Percentiles rank a stretch among this genome's conserved stretches.
These are phyloP conservation scores for Lactarius deliciosus DNA, from an alignment of 768 basidiomycete genomes.

Conservation along the genomic window DNA sequence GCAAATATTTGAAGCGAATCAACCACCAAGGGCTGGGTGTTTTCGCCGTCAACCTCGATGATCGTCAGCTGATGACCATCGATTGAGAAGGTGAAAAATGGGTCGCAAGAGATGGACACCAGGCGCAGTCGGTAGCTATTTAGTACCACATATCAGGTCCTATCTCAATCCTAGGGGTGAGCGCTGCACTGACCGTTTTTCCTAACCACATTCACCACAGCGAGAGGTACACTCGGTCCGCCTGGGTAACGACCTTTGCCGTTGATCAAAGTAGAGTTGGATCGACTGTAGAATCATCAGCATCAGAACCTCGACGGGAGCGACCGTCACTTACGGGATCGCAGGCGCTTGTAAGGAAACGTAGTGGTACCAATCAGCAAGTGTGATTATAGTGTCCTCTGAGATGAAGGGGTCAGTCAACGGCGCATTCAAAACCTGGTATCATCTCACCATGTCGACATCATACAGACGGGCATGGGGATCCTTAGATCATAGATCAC, in stretches of 20 bases:
- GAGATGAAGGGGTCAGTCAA: neutral
- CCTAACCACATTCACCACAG: conserved; percentile 22
- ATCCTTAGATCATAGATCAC: conserved; percentile 34
- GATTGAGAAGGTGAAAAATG: conserved; percentile 23
- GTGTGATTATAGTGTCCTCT: conserved; percentile 32
- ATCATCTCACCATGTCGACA: conserved; percentile 31
- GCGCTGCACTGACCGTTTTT: conserved; percentile 13
- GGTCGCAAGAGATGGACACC: conserved; percentile 20
- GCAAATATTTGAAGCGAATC: conserved; percentile 33
- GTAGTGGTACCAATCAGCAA: conserved; percentile 23
- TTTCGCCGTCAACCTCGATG: conserved; percentile 33
- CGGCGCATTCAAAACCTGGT: neutral
- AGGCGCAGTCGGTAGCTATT: conserved; percentile 21
- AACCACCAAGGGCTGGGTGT: conserved; percentile 30
- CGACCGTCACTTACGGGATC: too few species aligned
- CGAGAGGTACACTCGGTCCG: conserved; percentile 9
- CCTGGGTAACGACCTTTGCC: conserved; percentile 24
- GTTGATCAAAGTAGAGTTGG: conserved; percentile 28
- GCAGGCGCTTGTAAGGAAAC: too few species aligned
- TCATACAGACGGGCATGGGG: conserved; percentile 32
- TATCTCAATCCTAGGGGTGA: too few species aligned
- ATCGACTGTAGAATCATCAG: conserved; percentile 18
- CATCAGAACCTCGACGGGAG: neutral
- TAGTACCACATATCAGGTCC: neutral
- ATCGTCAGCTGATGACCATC: conserved; percentile 25